Percentiles rank a stretch among this genome's conserved stretches.
phyloP scores from a whole-genome alignment of 169 alveolate species.

The Gregarina niphandrodes region DNA sequence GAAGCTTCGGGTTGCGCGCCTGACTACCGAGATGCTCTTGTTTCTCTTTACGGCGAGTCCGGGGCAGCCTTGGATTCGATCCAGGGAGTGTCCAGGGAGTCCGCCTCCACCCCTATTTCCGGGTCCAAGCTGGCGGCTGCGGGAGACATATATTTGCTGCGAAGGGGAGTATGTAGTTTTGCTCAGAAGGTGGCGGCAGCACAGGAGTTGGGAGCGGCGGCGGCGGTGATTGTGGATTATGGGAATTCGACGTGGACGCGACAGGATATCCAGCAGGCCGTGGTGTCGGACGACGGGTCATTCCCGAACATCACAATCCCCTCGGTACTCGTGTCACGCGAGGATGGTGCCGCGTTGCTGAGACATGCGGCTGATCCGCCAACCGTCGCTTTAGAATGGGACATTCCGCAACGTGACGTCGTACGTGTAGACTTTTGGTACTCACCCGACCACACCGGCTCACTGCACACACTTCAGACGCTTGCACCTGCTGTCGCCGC shows the following conservation, averaged over 20 bases:
- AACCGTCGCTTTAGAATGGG: not conserved
- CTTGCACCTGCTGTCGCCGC: not conserved
- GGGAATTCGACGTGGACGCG: conserved; percentile 12
- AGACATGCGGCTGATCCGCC: not conserved
- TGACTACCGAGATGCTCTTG: too few relatives aligned
- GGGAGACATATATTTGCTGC: not conserved
- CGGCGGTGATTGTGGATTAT: conserved; percentile 15
- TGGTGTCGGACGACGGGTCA: conserved; percentile 14
- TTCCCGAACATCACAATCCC: conserved; percentile 11
- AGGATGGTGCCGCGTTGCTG: conserved; percentile 5
- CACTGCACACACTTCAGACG: not conserved
- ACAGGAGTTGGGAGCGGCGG: conserved; percentile 13
- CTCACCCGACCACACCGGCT: not conserved
- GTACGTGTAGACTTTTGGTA: not conserved
- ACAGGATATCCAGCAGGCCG: conserved; percentile 9
- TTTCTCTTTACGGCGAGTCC: too few relatives aligned
- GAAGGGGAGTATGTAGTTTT: conserved; percentile 13
- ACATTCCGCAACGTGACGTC: not conserved
- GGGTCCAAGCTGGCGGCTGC: too few relatives aligned
- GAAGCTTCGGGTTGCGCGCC: too few relatives aligned
- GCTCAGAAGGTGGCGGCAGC: conserved; percentile 11
- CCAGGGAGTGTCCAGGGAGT: too few relatives aligned
- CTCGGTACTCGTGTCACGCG: conserved; percentile 3
- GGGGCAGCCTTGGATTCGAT: too few relatives aligned
- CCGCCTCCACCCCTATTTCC: too few relatives aligned